Percentiles rank a stretch among this genome's conserved stretches.
These are phyloP conservation scores for Spongospora subterranea DNA, from an alignment of 208 protist genomes.

Conservation along the genomic window DNA sequence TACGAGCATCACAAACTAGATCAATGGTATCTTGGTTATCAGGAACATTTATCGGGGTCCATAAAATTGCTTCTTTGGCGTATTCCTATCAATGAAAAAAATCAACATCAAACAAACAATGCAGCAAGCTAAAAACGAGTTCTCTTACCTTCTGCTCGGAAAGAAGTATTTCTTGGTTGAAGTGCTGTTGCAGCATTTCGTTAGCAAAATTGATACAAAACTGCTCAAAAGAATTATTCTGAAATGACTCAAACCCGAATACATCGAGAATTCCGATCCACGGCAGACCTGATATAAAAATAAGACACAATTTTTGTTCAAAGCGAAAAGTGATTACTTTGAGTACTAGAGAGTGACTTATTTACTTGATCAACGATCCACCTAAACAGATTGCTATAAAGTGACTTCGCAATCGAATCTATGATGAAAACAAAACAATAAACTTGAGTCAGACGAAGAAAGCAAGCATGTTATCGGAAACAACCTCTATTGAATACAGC, in stretches of 20 bases:
- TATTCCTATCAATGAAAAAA: conserved; percentile 51
- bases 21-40: conserved; percentile 63
- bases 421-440: not conserved
- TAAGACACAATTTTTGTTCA: not conserved
- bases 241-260: conserved; percentile 83
- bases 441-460: too few relatives aligned
- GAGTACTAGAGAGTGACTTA: not conserved
- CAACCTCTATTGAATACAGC: conserved; percentile 33
- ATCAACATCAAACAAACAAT: conserved; percentile 27
- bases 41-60: conserved; percentile 58
- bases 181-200: conserved; percentile 78
- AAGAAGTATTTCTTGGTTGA: conserved; percentile 45
- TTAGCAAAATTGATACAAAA: conserved; percentile 93
- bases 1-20: conserved; percentile 54
- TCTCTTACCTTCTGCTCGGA: conserved; percentile 60
- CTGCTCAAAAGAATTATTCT: conserved; percentile 91
- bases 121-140: not conserved
- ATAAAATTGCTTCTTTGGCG: conserved; percentile 56
- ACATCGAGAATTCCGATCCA: conserved; percentile 80
- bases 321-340: conserved; percentile 12
- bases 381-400: conserved; percentile 22
- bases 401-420: conserved; percentile 49
- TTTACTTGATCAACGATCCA: conserved; percentile 34
- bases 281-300: not conserved
- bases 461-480: not conserved